Percentiles rank a stretch among this genome's conserved stretches.
These are phyloP conservation scores for Aspergillus uvarum DNA, from an alignment of 2,329 filamentous ascomycete species.

Conservation along the genomic window DNA sequence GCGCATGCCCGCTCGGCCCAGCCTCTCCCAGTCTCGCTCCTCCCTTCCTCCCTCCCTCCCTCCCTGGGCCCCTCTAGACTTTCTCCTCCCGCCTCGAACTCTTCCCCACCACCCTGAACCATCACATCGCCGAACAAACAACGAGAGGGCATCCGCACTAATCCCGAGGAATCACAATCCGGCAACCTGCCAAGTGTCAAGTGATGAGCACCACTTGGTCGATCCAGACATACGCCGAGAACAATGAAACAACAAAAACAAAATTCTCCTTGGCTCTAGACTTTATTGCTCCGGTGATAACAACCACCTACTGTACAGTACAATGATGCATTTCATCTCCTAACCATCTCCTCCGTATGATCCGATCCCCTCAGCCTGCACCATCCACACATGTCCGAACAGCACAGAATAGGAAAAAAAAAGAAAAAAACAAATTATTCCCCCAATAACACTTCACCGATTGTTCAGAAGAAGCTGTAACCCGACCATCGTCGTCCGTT, in stretches of 20 bases:
- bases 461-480: neutral
- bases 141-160: neutral
- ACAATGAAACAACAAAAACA: neutral
- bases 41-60: no score
- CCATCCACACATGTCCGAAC: neutral
- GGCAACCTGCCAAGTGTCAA: neutral
- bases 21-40: neutral
- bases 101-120: no score
- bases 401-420: neutral
- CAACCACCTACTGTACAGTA: neutral
- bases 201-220: neutral
- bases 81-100: no score
- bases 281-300: neutral
- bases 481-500: neutral
- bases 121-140: neutral
- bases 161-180: neutral
- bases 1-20: neutral
- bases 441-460: neutral
- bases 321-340: neutral
- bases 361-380: neutral
- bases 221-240: neutral
- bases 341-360: neutral
- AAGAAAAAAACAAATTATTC: no score
- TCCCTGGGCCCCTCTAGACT: no score
- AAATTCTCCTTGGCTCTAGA: neutral